These are phyloP conservation scores for Taxawa tesnikishii DNA, from an alignment of 2,329 filamentous ascomycete genomes.

Conservation along the genomic window DNA sequence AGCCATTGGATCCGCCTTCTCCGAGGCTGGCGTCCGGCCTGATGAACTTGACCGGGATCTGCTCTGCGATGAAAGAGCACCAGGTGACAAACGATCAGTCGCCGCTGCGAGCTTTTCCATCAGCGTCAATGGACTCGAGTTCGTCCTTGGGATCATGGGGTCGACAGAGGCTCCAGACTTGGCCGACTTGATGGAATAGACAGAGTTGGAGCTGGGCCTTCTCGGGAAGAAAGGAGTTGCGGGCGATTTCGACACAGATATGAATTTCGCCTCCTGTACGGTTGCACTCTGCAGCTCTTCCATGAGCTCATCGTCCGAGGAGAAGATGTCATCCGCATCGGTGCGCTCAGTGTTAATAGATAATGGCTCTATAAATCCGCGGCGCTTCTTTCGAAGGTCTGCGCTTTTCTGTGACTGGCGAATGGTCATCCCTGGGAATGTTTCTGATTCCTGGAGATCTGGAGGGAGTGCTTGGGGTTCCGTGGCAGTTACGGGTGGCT, in stretches of 20 bases:
- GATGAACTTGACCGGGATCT: constrained; percentile 3
- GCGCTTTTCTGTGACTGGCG: constrained; percentile 8
- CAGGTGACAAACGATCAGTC: background rate
- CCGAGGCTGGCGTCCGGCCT: background rate
- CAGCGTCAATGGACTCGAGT: background rate
- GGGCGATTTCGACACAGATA: constrained; percentile 74
- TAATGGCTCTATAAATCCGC: constrained; percentile 26
- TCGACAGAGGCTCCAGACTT: background rate
- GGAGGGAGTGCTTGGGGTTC: background rate
- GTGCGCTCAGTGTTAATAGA: constrained; percentile 25
- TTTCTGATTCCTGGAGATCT: background rate
- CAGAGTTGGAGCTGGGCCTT: constrained; percentile 14
- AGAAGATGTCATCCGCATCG: constrained; percentile 31
- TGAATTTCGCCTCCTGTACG: constrained; percentile 69
- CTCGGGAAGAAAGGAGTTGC: constrained; percentile 48
- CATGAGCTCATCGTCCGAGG: constrained; percentile 57
- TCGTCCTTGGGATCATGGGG: background rate
- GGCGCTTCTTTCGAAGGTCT: constrained; percentile 24
- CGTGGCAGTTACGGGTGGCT: background rate
- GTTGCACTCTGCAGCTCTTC: constrained; percentile 75
- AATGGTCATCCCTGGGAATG: constrained; percentile 2
- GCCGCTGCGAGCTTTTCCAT: constrained; percentile 1
- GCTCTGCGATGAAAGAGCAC: background rate
- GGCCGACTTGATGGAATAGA: constrained; percentile 8
- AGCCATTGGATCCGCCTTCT: background rate